Conservation (phyloP, 2,329 filamentous ascomycete genomes). For the Pseudogymnoascus sp. region DNA sequence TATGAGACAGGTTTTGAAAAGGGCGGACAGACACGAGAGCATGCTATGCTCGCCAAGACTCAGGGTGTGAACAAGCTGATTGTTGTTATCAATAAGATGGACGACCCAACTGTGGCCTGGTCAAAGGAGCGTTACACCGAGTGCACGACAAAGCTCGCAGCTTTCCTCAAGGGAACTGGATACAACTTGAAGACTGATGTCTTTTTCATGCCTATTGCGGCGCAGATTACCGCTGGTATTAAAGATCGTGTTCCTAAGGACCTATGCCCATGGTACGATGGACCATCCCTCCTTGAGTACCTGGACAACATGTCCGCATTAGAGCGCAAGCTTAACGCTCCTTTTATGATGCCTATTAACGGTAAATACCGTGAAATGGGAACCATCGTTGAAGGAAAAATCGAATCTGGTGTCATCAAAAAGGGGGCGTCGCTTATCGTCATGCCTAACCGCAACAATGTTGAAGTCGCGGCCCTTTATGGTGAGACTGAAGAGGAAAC, state of each 20-base stretch:
- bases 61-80: slow-evolving; percentile 96
- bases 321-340: slow-evolving; percentile 92
- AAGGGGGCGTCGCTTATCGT: slow-evolving; percentile 79
- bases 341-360: slow-evolving; percentile 98
- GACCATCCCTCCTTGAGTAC: slow-evolving; percentile 87
- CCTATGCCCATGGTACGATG: slow-evolving; percentile 73
- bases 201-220: slow-evolving; percentile 92
- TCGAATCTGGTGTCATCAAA: slow-evolving; percentile 89
- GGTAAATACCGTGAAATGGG: slow-evolving; percentile 97
- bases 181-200: slow-evolving; percentile 94
- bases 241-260: slow-evolving; percentile 77
- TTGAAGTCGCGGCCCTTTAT: slow-evolving; percentile 78
- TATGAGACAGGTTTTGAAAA: slow-evolving; percentile 98
- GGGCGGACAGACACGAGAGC: slow-evolving; percentile 93
- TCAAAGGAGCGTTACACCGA: slow-evolving; percentile 87
- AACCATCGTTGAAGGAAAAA: slow-evolving; percentile 95
- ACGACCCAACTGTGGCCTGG: slow-evolving; percentile 94
- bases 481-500: slow-evolving; percentile 96
- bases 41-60: slow-evolving; percentile 95
- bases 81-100: slow-evolving; percentile 98
- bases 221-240: slow-evolving; percentile 77
- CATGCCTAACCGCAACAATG: slow-evolving; percentile 87
- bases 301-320: slow-evolving; percentile 89
- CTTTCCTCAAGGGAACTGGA: slow-evolving; percentile 84
- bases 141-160: slow-evolving; percentile 78